Conservation (phyloP, 1,284 basidiomycete species). For the Wallemia hederae region DNA sequence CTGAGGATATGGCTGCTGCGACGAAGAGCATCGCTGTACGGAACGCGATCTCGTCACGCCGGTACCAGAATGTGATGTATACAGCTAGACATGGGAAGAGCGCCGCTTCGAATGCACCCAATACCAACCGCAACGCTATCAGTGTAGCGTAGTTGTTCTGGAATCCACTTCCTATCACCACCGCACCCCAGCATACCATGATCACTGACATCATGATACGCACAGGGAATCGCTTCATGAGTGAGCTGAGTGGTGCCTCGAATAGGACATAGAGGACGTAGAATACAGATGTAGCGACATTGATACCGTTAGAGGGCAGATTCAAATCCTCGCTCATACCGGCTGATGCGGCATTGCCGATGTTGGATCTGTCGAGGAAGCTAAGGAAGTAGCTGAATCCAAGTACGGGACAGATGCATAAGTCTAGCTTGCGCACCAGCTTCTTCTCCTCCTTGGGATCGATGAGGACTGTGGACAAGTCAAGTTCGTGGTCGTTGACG, state of each 20-base stretch:
- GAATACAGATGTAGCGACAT: slow-evolving; percentile 2
- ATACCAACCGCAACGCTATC: slow-evolving; percentile 1
- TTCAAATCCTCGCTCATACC: slow-evolving; percentile 1
- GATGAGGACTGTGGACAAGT: background rate
- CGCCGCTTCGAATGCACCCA: slow-evolving; percentile 2
- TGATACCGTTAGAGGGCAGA: slow-evolving; percentile 1
- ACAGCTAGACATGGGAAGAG: slow-evolving; percentile 4
- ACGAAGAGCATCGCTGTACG: slow-evolving; percentile 3
- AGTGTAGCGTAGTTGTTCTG: slow-evolving; percentile 1
- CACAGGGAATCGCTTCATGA: background rate
- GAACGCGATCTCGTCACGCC: slow-evolving; percentile 1
- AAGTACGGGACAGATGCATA: background rate
- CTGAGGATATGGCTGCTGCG: slow-evolving; percentile 2
- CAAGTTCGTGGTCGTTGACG: background rate
- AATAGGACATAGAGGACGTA: slow-evolving; percentile 3
- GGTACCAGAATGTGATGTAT: slow-evolving; percentile 3
- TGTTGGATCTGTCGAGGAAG: slow-evolving; percentile 3
- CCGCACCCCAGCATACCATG: slow-evolving; percentile 2
- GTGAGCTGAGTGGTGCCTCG: background rate
- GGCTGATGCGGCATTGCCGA: slow-evolving; percentile 1
- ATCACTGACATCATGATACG: slow-evolving; percentile 2
- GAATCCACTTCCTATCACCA: background rate
- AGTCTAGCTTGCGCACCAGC: slow-evolving; percentile 1
- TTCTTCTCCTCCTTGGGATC: slow-evolving; percentile 1
- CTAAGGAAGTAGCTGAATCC: background rate